phyloP scores from a whole-genome alignment of 2,329 filamentous ascomycete species.

The Triangularia setosa region DNA sequence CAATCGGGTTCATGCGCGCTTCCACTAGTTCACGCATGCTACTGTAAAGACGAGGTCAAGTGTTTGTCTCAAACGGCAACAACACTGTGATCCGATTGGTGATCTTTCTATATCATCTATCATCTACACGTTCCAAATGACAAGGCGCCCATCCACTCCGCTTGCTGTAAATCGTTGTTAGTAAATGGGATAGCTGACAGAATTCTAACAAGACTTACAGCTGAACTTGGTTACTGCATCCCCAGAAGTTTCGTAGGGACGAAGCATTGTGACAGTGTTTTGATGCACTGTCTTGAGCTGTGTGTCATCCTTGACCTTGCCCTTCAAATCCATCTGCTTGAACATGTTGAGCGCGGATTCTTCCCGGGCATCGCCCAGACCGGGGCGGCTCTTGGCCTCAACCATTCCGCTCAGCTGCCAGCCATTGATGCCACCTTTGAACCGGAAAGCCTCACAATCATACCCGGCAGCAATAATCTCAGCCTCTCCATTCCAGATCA shows the following conservation, averaged over 20 bases:
- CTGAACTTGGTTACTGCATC: constrained; percentile 74
- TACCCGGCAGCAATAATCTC: constrained; percentile 96
- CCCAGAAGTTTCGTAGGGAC: constrained; percentile 66
- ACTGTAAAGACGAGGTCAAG: constrained; percentile 12
- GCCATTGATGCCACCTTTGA: constrained; percentile 71
- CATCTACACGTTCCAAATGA: constrained; percentile 67
- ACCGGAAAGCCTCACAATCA: constrained; percentile 84
- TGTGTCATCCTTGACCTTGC: constrained; percentile 86
- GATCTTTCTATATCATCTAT: constrained; percentile 6
- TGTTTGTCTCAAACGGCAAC: constrained; percentile 13
- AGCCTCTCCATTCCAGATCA: constrained; percentile 86
- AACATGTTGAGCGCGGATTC: constrained; percentile 98
- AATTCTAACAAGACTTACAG: constrained; percentile 56
- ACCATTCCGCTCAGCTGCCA: constrained; percentile 83
- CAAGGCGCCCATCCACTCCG: constrained; percentile 77
- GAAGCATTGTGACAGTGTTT: constrained; percentile 86
- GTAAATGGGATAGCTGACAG: constrained; percentile 25
- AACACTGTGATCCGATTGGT: background rate
- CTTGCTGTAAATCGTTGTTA: constrained; percentile 53
- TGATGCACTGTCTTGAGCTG: constrained; percentile 94
- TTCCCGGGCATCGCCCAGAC: constrained; percentile 63
- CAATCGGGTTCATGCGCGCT: constrained; percentile 11
- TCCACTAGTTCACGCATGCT: background rate
- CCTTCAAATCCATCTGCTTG: constrained; percentile 96
- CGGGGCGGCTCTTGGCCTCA: constrained; percentile 66